Evolutionary conservation across 2,329 filamentous ascomycete species (phyloP).

Genomic region (Aureobasidium zeae): DNA sequence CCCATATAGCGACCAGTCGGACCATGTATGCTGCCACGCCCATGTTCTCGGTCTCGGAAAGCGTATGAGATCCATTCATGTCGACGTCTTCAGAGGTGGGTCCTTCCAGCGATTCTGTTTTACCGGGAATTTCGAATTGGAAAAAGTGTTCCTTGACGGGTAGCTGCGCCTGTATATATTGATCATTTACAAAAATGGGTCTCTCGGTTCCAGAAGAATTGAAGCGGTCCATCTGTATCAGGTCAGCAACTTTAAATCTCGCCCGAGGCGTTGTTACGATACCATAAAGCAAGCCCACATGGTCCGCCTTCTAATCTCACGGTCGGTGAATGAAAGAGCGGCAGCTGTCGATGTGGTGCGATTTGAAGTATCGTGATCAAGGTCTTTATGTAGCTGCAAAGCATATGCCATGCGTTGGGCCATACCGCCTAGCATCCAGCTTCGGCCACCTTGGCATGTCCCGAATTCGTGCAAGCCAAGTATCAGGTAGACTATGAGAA

Average conservation of each 20-base stretch:
- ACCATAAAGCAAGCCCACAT: constrained; percentile 94
- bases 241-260: not conserved
- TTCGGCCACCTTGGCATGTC: constrained; percentile 89
- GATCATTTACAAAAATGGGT: constrained; percentile 83
- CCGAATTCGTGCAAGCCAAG: constrained; percentile 92
- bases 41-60: constrained; percentile 73
- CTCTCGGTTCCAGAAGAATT: constrained; percentile 91
- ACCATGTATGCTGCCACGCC: constrained; percentile 88
- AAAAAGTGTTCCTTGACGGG: constrained; percentile 87
- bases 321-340: constrained; percentile 70
- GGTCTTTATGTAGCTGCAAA: constrained; percentile 81
- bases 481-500: constrained; percentile 80
- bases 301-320: constrained; percentile 81
- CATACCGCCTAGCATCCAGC: constrained; percentile 92
- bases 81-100: constrained; percentile 54
- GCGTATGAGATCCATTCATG: constrained; percentile 54
- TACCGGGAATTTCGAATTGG: constrained; percentile 79
- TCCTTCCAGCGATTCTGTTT: constrained; percentile 75
- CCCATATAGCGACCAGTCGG: constrained; percentile 78
- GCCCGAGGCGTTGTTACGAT: not conserved
- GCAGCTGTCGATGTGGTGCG: constrained; percentile 20
- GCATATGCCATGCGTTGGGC: constrained; percentile 96
- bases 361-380: constrained; percentile 55
- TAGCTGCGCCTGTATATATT: constrained; percentile 78
- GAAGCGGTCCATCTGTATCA: constrained; percentile 71